Evolutionary conservation across 176 grass and related monocot species (phyloP).

Genomic region (Rhynchospora pubera): DNA sequence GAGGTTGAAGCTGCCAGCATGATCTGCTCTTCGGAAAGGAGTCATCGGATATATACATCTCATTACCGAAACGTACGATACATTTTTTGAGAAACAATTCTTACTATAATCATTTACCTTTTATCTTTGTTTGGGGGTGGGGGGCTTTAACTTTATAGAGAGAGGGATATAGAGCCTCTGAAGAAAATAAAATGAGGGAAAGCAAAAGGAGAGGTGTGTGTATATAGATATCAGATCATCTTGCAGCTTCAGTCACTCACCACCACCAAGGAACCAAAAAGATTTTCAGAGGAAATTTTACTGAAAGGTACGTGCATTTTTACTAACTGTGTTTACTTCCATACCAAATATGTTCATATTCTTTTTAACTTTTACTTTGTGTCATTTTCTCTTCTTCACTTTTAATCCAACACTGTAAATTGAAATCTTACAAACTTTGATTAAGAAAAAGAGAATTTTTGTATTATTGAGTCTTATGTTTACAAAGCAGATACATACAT

Average conservation of each 20-base stretch:
- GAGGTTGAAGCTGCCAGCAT: constrained; percentile 86
- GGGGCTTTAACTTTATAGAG: not conserved
- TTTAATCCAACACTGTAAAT: not conserved
- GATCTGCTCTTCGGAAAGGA: constrained; percentile 31
- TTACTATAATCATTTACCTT: no score
- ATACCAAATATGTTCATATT: not conserved
- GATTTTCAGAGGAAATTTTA: not conserved
- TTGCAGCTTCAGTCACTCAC: constrained; percentile 70
- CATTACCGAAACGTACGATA: not conserved
- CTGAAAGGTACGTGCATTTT: not conserved
- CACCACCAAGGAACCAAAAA: constrained; percentile 32
- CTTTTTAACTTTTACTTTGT: not conserved
- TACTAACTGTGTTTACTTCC: not conserved
- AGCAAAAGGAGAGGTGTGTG: not conserved
- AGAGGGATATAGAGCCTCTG: not conserved
- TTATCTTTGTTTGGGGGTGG: not conserved
- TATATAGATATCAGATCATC: constrained; percentile 44
- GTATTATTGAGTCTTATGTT: no score
- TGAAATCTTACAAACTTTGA: no score
- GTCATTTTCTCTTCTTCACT: not conserved
- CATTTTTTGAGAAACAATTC: no score
- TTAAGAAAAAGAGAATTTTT: no score
- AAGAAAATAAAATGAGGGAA: not conserved
- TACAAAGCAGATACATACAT: no score
- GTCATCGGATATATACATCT: not conserved